Conservation (phyloP, 1,284 basidiomycete species). For the Papiliotrema nemorosa region DNA sequence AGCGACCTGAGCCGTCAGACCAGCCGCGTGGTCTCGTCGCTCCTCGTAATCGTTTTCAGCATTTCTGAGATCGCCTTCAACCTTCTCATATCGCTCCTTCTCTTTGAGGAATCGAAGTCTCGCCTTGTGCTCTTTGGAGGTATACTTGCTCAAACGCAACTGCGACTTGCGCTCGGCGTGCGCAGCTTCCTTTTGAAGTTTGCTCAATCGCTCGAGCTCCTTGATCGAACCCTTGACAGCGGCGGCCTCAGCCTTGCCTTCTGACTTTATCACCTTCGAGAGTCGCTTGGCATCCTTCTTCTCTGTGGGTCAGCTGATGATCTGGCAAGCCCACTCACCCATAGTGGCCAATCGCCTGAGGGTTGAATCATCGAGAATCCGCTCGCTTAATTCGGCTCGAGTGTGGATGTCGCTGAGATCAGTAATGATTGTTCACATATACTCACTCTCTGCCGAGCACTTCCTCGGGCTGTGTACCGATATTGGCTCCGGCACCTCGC, state of each 20-base stretch:
- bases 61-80: constrained; percentile 46
- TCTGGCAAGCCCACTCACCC: constrained; percentile 13
- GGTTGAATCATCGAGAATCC: constrained; percentile 33
- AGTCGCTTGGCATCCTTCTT: constrained; percentile 48
- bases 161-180: constrained; percentile 48
- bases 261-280: constrained; percentile 48
- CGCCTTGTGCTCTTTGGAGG: constrained; percentile 48
- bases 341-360: constrained; percentile 34
- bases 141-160: constrained; percentile 45
- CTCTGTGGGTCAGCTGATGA: constrained; percentile 14
- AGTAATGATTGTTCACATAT: not conserved
- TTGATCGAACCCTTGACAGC: constrained; percentile 44
- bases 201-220: constrained; percentile 47
- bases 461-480: constrained; percentile 47
- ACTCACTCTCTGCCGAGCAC: constrained; percentile 43
- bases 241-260: constrained; percentile 45
- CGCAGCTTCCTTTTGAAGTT: constrained; percentile 46
- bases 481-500: constrained; percentile 40
- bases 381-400: constrained; percentile 41
- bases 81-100: constrained; percentile 48
- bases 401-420: constrained; percentile 40
- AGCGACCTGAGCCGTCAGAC: constrained; percentile 42
- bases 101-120: constrained; percentile 48
- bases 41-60: constrained; percentile 50
- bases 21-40: constrained; percentile 43